These are phyloP conservation scores for Paramecium primaurelia DNA, from an alignment of 73 alveolate genomes.

Conservation along the genomic window DNA sequence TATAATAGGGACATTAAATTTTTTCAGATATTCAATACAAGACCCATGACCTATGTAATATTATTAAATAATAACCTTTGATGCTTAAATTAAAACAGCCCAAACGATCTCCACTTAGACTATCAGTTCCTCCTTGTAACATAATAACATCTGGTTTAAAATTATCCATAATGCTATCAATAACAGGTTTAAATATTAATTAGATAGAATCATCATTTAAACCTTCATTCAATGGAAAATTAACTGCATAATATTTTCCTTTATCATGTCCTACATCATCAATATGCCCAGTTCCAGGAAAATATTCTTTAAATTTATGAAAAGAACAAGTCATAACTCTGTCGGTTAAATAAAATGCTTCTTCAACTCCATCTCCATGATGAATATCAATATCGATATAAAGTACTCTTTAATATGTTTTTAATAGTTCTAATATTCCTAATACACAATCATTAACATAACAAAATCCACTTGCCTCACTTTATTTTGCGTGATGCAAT, in stretches of 20 bases:
- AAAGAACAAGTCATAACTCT: slow-evolving; percentile 96
- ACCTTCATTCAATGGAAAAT: slow-evolving; percentile 96
- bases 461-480: slow-evolving; percentile 98
- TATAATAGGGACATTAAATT: slow-evolving; percentile 88
- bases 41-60: slow-evolving; percentile 86
- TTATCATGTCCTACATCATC: slow-evolving; percentile 94
- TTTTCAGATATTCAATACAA: slow-evolving; percentile 82
- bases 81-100: slow-evolving; percentile 95
- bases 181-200: slow-evolving; percentile 85
- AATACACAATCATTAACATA: slow-evolving; percentile 96
- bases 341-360: slow-evolving; percentile 97
- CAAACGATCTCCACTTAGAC: slow-evolving; percentile 95
- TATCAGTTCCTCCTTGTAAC: slow-evolving; percentile 73
- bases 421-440: slow-evolving; percentile 84
- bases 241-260: slow-evolving; percentile 96
- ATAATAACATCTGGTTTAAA: slow-evolving; percentile 77
- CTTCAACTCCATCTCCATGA: slow-evolving; percentile 99
- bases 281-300: slow-evolving; percentile 98
- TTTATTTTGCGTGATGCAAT: slow-evolving; percentile 96
- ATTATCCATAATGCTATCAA: slow-evolving; percentile 80
- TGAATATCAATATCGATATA: slow-evolving; percentile 97
- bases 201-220: slow-evolving; percentile 91
- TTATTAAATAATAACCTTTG: slow-evolving; percentile 39
- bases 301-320: slow-evolving; percentile 97
- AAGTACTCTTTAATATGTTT: slow-evolving; percentile 87